These are phyloP conservation scores for Penicillium sp. DNA, from an alignment of 2,329 filamentous ascomycete genomes.

Conservation along the genomic window DNA sequence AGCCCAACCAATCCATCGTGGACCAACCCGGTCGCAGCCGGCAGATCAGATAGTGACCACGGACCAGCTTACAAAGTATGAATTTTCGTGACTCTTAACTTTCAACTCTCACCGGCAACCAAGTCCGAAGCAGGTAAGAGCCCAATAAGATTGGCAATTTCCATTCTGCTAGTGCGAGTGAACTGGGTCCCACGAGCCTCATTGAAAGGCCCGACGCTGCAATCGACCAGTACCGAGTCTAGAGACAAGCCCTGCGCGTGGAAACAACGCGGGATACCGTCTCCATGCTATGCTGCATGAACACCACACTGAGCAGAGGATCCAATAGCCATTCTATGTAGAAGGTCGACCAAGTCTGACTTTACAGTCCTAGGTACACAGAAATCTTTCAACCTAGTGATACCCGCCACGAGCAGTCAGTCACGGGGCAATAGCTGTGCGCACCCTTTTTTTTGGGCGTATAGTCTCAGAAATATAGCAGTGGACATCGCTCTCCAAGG, in stretches of 20 bases:
- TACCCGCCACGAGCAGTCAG: too few relatives aligned
- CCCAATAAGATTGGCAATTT: constrained; percentile 1
- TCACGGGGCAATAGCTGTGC: too few relatives aligned
- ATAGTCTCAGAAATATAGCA: too few relatives aligned
- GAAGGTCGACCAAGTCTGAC: too few relatives aligned
- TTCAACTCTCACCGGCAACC: not conserved
- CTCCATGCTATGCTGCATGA: constrained; percentile 2
- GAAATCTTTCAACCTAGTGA: too few relatives aligned
- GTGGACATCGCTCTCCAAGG: too few relatives aligned
- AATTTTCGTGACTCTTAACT: not conserved
- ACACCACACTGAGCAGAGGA: constrained; percentile 1
- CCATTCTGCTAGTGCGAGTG: not conserved
- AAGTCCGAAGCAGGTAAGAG: not conserved
- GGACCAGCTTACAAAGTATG: not conserved
- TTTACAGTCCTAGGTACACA: too few relatives aligned
- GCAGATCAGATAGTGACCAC: not conserved
- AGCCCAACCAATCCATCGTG: not conserved
- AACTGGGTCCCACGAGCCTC: not conserved
- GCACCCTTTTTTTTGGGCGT: too few relatives aligned
- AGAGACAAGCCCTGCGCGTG: not conserved
- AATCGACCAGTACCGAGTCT: not conserved
- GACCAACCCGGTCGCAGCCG: not conserved
- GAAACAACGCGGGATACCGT: not conserved
- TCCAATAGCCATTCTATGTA: not conserved
- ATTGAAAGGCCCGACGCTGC: not conserved